Base-by-base conservation (phyloP, 768 basidiomycete genomes). In the Leccinum fibrillosum region DNA sequence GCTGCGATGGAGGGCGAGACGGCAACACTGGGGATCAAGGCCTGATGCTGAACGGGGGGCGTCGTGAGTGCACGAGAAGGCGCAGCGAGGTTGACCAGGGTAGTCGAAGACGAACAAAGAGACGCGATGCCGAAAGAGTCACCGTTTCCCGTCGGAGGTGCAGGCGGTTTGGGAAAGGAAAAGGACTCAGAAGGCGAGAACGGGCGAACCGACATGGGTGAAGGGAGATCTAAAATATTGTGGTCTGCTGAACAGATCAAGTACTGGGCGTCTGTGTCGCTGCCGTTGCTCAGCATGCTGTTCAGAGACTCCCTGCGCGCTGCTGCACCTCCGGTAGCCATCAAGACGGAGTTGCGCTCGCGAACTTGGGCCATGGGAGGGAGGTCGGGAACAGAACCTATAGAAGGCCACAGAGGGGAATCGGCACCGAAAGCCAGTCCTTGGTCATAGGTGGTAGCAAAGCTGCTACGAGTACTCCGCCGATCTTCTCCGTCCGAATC, bases 161-260 rank as follows among this genome's bases (percentile, higher is more conserved):
- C 64, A 4, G 85, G 86, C 2, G 88, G 87, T 55, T 81, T 81
- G 3, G 87, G 88, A 76, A 89, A 89, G 9, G 83, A 71, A 71
- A 86, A 89, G 5, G 82, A 80, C 67, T 89, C 87, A 17, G 82
- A 81, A 11, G 85, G 83, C 0, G 85, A 82, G 74, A 86, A 88
- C 2, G 85, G 85, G 42, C 83, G 82, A 19, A 85, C 84, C 39
- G 78, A 83, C 77, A 87, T 83, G 23, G 84, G 82, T 0, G 83
- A 79, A 4, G 67, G 58, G n/a, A 67, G 64, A 34, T 66, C 68
- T 19, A 26, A 47, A 28, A 56, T 52, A 54, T 54, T 55, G 57
- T 61, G 63, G 35, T 51, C 53, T n/a, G 59, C 54, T 7, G 69
- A 59, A 61, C 79, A 61, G 21, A 72, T 52, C 25, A 81, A 71